These are phyloP conservation scores for Apophysomyces ossiformis DNA, from an alignment of 371 early-diverging fungal genomes.

Conservation along the genomic window DNA sequence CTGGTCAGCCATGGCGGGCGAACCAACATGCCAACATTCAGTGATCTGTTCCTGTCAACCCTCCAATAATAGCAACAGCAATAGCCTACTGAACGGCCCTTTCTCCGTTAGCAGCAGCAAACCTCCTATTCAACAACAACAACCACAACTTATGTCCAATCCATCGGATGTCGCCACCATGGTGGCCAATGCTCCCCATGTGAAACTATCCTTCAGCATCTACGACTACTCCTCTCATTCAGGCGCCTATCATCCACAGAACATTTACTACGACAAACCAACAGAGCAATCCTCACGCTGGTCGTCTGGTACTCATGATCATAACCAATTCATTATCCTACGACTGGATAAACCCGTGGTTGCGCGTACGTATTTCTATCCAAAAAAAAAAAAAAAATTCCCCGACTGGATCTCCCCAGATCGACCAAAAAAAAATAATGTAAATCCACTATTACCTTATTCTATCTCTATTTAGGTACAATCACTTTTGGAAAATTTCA, in stretches of 20 bases:
- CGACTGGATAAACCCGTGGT: slow-evolving; percentile 74
- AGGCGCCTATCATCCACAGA: slow-evolving; percentile 75
- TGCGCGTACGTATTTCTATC: slow-evolving; percentile 59
- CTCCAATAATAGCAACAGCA: not conserved
- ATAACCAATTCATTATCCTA: slow-evolving; percentile 79
- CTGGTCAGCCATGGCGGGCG: not conserved
- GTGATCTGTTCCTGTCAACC: slow-evolving; percentile 3
- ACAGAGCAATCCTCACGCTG: slow-evolving; percentile 84
- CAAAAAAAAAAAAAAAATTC: not conserved
- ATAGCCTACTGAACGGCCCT: no score
- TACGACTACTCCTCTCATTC: slow-evolving; percentile 76
- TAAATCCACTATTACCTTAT: not conserved
- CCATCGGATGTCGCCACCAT: not conserved
- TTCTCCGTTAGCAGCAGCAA: not conserved
- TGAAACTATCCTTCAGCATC: slow-evolving; percentile 54
- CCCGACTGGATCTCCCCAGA: not conserved
- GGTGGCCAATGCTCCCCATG: slow-evolving; percentile 12
- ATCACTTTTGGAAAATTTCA: slow-evolving; percentile 97
- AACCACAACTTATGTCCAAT: not conserved
- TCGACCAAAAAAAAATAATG: not conserved
- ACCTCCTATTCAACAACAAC: not conserved
- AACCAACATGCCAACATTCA: slow-evolving; percentile 6
- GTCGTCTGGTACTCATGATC: slow-evolving; percentile 84
- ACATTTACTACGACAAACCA: slow-evolving; percentile 78
- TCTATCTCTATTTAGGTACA: slow-evolving; percentile 49